Conservation (phyloP, 2,329 filamentous ascomycete genomes). For the Alternaria incomplexa region DNA sequence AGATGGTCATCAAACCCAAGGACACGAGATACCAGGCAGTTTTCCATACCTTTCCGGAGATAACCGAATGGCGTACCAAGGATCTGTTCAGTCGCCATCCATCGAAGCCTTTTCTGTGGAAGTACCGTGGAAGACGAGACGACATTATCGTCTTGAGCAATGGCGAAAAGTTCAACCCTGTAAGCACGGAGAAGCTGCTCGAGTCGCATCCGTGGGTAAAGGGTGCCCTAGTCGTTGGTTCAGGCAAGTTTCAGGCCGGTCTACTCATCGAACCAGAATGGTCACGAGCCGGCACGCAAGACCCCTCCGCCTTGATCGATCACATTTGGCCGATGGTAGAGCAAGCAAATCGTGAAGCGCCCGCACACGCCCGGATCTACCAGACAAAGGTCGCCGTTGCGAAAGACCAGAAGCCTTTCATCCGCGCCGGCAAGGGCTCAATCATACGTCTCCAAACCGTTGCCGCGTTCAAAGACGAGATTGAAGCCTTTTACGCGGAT, state of each 20-base stretch:
- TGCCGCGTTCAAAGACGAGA: slow-evolving; percentile 28
- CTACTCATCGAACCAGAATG: slow-evolving; percentile 29
- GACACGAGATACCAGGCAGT: background rate
- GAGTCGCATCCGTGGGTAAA: slow-evolving; percentile 11
- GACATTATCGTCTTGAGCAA: slow-evolving; percentile 43
- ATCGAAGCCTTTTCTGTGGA: slow-evolving; percentile 22
- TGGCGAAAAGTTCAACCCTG: slow-evolving; percentile 40
- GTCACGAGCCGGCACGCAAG: background rate
- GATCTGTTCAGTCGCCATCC: slow-evolving; percentile 25
- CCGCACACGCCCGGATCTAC: slow-evolving; percentile 32
- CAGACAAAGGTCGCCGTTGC: slow-evolving; percentile 20
- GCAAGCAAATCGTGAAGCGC: slow-evolving; percentile 24
- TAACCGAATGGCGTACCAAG: slow-evolving; percentile 15
- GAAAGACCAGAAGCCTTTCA: slow-evolving; percentile 11
- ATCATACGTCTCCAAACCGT: slow-evolving; percentile 29
- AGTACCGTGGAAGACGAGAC: slow-evolving; percentile 39
- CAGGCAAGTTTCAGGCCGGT: slow-evolving; percentile 21
- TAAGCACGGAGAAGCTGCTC: slow-evolving; percentile 22
- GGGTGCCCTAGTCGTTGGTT: slow-evolving; percentile 28
- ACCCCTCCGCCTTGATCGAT: slow-evolving; percentile 15
- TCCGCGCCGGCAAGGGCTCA: slow-evolving; percentile 33
- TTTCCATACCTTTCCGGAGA: background rate
- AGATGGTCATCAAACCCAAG: slow-evolving; percentile 3
- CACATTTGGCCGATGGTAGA: slow-evolving; percentile 32
- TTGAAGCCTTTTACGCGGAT: slow-evolving; percentile 25